These are phyloP conservation scores for Lentinula sp. DNA, from an alignment of 768 basidiomycete genomes.

Conservation along the genomic window DNA sequence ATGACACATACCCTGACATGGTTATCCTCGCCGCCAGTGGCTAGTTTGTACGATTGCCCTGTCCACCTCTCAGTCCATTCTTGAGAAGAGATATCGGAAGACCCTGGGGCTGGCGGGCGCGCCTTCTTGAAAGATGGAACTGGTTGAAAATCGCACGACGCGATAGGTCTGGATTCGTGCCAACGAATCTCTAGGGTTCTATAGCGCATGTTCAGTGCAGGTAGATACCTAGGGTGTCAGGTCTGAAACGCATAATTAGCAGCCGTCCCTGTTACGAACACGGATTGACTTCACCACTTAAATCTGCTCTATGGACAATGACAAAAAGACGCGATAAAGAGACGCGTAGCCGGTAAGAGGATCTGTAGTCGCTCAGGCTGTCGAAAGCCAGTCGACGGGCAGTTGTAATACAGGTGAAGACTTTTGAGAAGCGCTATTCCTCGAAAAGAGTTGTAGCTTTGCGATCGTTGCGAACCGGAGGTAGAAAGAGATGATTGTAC, in stretches of 20 bases:
- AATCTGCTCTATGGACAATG: not conserved
- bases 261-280: too few relatives aligned
- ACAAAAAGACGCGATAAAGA: not conserved
- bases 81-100: slow-evolving; percentile 24
- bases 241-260: not conserved
- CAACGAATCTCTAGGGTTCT: slow-evolving; percentile 91
- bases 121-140: slow-evolving; percentile 68
- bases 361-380: not conserved
- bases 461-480: not conserved
- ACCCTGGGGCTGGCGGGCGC: slow-evolving; percentile 40
- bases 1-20: slow-evolving; percentile 79
- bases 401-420: too few relatives aligned
- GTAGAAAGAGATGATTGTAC: not conserved
- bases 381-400: too few relatives aligned
- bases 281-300: not conserved
- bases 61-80: slow-evolving; percentile 41
- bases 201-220: slow-evolving; percentile 56
- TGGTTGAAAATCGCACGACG: slow-evolving; percentile 94
- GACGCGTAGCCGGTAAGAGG: not conserved
- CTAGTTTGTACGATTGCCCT: slow-evolving; percentile 79
- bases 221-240: not conserved
- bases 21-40: slow-evolving; percentile 95
- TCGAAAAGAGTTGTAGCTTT: not conserved
- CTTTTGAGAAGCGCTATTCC: not conserved
- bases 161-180: slow-evolving; percentile 95